Evolutionary conservation across 352 stramenopile species (phyloP).

Genomic region (Thalassiosira ordinaria): DNA sequence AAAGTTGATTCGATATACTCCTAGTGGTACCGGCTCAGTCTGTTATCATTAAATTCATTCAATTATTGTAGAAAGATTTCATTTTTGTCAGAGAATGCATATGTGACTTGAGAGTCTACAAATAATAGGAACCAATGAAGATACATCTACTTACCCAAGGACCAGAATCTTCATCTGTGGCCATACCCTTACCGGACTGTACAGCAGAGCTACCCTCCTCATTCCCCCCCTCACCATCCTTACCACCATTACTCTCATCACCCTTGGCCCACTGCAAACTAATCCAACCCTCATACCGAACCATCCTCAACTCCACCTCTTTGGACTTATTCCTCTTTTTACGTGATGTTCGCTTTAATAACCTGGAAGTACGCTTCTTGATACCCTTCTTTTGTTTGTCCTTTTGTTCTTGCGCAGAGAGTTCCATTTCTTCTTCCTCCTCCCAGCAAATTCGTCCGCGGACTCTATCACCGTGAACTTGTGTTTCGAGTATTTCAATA

Average conservation of each 20-base stretch:
- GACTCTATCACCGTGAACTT: conserved; percentile 43
- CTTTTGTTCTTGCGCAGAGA: too few relatives aligned
- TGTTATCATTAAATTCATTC: too few relatives aligned
- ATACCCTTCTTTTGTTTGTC: conserved; percentile 8
- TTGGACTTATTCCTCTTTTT: conserved; percentile 17
- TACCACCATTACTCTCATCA: conserved; percentile 3
- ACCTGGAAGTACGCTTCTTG: conserved; percentile 11
- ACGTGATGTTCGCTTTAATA: neutral
- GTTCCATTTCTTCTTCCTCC: too few relatives aligned
- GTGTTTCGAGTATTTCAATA: conserved; percentile 50
- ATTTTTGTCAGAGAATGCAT: neutral
- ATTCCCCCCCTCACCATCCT: neutral
- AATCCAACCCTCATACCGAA: conserved; percentile 42
- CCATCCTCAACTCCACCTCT: neutral
- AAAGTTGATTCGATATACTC: conserved; percentile 51
- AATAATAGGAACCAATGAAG: neutral
- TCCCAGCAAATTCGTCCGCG: conserved; percentile 41
- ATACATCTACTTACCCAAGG: conserved; percentile 20
- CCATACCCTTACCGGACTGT: too few relatives aligned
- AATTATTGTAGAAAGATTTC: too few relatives aligned
- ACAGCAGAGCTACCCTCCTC: neutral
- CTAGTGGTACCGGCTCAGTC: conserved; percentile 43
- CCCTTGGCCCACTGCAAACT: conserved; percentile 37
- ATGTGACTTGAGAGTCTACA: neutral
- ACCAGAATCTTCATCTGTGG: conserved; percentile 23